Conservation (phyloP, 257 asterid genomes). For the Salvia hispanica region DNA sequence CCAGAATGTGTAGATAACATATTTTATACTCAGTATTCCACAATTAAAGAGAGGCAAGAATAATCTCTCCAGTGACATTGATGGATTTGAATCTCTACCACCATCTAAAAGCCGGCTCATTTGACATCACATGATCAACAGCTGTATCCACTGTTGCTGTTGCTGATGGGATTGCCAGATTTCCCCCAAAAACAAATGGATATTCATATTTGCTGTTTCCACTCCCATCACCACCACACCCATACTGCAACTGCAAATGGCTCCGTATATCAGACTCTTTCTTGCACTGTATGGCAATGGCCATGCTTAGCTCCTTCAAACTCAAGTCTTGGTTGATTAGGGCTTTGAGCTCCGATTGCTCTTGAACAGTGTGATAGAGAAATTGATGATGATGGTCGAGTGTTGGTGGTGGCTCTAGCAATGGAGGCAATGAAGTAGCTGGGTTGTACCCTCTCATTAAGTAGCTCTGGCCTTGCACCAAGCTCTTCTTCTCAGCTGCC, state of each 20-base stretch:
- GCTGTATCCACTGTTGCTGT: conserved; percentile 7
- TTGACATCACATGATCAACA: conserved; percentile 49
- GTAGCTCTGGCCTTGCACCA: conserved; percentile 46
- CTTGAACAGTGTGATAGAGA: conserved; percentile 1
- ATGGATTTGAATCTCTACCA: conserved; percentile 40
- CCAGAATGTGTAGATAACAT: conserved; percentile 37
- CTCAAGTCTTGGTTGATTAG: conserved; percentile 43
- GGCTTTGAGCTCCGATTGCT: conserved; percentile 35
- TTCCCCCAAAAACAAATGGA: conserved; percentile 37
- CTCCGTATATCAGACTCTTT: conserved; percentile 33
- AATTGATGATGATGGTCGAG: not conserved
- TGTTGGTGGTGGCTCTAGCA: conserved; percentile 45
- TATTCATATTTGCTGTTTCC: conserved; percentile 32
- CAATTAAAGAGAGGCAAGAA: conserved; percentile 33
- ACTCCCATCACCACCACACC: conserved; percentile 35
- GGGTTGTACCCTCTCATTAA: conserved; percentile 27
- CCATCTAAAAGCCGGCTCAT: conserved; percentile 48
- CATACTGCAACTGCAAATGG: conserved; percentile 39
- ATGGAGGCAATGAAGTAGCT: conserved; percentile 40
- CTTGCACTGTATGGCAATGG: conserved; percentile 46
- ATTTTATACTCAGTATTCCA: conserved; percentile 21
- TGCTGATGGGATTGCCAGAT: conserved; percentile 37
- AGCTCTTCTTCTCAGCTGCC: conserved; percentile 50
- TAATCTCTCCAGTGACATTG: conserved; percentile 33
- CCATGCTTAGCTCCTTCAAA: conserved; percentile 45